A percentile compares a stretch with the other conserved stretches of the same genome.
phyloP scores from a whole-genome alignment of 306 rosid species.

The Amphicarpaea edgeworthii region DNA sequence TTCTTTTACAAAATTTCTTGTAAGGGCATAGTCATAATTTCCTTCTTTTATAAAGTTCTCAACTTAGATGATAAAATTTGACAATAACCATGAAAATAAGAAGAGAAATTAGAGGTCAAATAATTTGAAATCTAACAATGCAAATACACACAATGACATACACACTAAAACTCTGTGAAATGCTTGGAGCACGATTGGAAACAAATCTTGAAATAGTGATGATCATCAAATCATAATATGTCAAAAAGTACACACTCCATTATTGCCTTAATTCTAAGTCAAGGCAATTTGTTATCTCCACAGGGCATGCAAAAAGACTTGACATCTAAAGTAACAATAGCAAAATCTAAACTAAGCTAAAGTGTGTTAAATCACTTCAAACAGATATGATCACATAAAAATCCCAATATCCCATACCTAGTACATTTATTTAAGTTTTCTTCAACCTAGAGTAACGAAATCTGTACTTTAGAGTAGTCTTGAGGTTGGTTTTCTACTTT shows the following conservation, averaged over 20 bases:
- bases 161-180: not conserved
- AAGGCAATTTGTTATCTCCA: not conserved
- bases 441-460: slow-evolving; percentile 14
- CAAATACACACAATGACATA: not conserved
- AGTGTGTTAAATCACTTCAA: slow-evolving; percentile 2
- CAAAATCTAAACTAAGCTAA: not conserved
- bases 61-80: slow-evolving; percentile 2
- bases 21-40: not conserved
- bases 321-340: not conserved
- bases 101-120: not conserved
- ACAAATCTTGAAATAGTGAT: not conserved
- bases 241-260: not conserved
- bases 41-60: not conserved
- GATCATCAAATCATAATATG: not conserved
- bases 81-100: not conserved
- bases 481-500: not conserved
- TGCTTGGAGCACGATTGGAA: not conserved
- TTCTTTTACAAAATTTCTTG: not conserved
- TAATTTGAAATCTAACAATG: not conserved
- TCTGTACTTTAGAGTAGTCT: slow-evolving; percentile 6
- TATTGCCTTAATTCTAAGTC: not conserved
- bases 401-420: not conserved
- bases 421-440: not conserved
- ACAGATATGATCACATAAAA: not conserved
- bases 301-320: not conserved